A percentile compares a stretch with the other conserved stretches of the same genome.
These are phyloP conservation scores for Melastoma malabathricum DNA, from an alignment of 345 rosid genomes.

Conservation along the genomic window DNA sequence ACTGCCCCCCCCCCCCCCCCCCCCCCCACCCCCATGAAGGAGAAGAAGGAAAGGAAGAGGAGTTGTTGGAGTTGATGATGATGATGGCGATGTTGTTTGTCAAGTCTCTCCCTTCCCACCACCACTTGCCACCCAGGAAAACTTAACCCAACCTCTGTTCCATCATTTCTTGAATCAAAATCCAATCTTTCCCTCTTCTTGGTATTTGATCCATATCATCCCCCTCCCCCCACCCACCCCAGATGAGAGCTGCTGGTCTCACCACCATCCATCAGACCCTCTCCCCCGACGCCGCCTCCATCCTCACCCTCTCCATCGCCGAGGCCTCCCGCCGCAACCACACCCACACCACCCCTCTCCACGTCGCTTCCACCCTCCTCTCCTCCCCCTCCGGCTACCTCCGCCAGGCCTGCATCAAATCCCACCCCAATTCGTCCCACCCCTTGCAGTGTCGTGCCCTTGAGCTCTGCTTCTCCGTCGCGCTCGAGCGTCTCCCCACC, in stretches of 20 bases:
- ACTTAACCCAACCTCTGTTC: no score
- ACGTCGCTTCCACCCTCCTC: conserved; percentile 86
- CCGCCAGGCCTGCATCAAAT: conserved; percentile 93
- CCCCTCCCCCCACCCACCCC: no score
- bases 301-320: conserved; percentile 72
- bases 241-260: conserved; percentile 92
- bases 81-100: no score
- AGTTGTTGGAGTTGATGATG: no score
- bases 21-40: no score
- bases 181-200: no score
- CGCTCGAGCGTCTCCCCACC: conserved; percentile 82
- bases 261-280: conserved; percentile 95
- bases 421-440: conserved; percentile 95
- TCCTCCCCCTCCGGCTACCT: conserved; percentile 75
- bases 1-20: no score
- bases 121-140: no score
- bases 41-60: no score
- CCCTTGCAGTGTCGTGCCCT: conserved; percentile 98
- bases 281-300: conserved; percentile 90
- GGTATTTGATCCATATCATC: no score
- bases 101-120: no score
- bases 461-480: conserved; percentile 99
- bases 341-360: conserved; percentile 91
- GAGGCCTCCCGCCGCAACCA: conserved; percentile 90
- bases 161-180: no score